phyloP scores from a whole-genome alignment of 2,329 filamentous ascomycete species.

The Stachybotrys echinatus region DNA sequence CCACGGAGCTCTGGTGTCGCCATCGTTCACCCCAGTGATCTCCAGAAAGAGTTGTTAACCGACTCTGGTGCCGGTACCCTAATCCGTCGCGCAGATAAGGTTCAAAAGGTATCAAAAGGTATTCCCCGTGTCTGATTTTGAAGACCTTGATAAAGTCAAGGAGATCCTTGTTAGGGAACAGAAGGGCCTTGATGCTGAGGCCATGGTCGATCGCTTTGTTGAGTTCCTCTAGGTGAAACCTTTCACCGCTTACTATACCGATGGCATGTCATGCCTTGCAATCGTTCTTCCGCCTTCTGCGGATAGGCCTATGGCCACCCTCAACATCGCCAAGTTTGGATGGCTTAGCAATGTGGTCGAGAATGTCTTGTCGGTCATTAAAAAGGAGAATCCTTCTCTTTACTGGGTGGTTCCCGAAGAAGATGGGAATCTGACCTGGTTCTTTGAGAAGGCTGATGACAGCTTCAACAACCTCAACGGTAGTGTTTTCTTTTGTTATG shows the following conservation, averaged over 20 bases:
- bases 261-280: slow-evolving; percentile 86
- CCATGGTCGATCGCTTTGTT: slow-evolving; percentile 82
- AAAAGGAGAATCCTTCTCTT: slow-evolving; percentile 86
- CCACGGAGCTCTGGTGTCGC: slow-evolving; percentile 91
- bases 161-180: slow-evolving; percentile 76
- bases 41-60: slow-evolving; percentile 95
- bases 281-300: slow-evolving; percentile 74
- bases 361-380: slow-evolving; percentile 89
- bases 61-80: slow-evolving; percentile 92
- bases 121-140: slow-evolving; percentile 66
- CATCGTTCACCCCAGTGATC: slow-evolving; percentile 92
- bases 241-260: slow-evolving; percentile 93
- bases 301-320: slow-evolving; percentile 67
- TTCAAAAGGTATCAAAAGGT: slow-evolving; percentile 62
- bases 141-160: slow-evolving; percentile 72
- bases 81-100: slow-evolving; percentile 86
- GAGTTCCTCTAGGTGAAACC: slow-evolving; percentile 69
- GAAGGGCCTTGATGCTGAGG: slow-evolving; percentile 73
- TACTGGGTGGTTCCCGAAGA: slow-evolving; percentile 96
- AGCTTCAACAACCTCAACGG: slow-evolving; percentile 78
- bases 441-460: slow-evolving; percentile 94
- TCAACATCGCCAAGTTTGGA: slow-evolving; percentile 89
- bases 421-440: slow-evolving; percentile 96
- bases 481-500: slow-evolving; percentile 95
- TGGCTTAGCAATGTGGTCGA: slow-evolving; percentile 95